Evolutionary conservation across 148 eudicot species (phyloP).

Genomic region (Camellia japonica): DNA sequence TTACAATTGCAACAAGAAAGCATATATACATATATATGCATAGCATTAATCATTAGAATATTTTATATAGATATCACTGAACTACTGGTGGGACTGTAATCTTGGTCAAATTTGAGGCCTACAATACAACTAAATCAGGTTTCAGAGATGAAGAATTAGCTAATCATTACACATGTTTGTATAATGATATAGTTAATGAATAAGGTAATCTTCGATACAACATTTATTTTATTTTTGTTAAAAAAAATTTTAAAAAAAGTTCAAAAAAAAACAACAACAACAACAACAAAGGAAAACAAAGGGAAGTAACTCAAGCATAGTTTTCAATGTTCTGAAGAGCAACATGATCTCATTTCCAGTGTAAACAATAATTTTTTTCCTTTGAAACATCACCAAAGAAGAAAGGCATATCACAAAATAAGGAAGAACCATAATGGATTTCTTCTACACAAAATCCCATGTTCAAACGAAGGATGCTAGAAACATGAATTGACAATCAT

Average conservation of each 20-base stretch:
- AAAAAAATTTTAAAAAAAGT: too few relatives aligned
- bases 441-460: neutral
- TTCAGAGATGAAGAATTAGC: neutral
- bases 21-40: too few relatives aligned
- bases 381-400: neutral
- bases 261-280: too few relatives aligned
- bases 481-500: neutral
- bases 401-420: neutral
- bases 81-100: too few relatives aligned
- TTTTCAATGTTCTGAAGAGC: too few relatives aligned
- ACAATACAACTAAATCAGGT: neutral
- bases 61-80: too few relatives aligned
- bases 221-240: too few relatives aligned
- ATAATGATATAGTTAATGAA: neutral
- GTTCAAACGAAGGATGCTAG: conserved; percentile 3
- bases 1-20: too few relatives aligned
- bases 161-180: neutral
- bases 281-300: too few relatives aligned
- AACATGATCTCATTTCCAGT: neutral
- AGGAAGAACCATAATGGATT: neutral
- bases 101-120: neutral
- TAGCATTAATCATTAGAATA: too few relatives aligned
- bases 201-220: neutral
- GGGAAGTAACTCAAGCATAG: too few relatives aligned
- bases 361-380: neutral